phyloP scores from a whole-genome alignment of 2,329 filamentous ascomycete genomes.

The Hymenoscyphus fructigenus region DNA sequence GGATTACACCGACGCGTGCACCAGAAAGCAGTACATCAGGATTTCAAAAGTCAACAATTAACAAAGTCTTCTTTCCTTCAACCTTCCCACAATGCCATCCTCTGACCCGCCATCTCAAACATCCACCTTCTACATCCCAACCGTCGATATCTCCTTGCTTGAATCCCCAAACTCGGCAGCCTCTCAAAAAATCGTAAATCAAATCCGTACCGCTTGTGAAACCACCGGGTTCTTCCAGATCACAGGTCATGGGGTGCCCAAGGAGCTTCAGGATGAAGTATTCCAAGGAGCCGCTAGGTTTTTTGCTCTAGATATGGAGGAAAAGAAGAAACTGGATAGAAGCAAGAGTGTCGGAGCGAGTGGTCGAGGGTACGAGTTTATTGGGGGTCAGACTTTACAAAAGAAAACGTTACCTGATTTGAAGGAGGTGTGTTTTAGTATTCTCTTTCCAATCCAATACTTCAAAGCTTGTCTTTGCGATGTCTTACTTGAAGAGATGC shows the following conservation, averaged over 20 bases:
- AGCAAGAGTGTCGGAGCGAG: slow-evolving; percentile 38
- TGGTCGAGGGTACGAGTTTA: slow-evolving; percentile 51
- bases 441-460: neutral
- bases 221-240: slow-evolving; percentile 55
- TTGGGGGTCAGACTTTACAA: slow-evolving; percentile 47
- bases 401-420: slow-evolving; percentile 45
- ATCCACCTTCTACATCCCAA: slow-evolving; percentile 19
- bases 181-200: slow-evolving; percentile 32
- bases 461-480: neutral
- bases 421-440: slow-evolving; percentile 39
- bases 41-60: no score
- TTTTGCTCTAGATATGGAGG: slow-evolving; percentile 47
- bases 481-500: neutral
- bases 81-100: neutral
- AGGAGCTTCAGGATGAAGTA: slow-evolving; percentile 40
- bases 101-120: neutral
- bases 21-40: no score
- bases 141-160: slow-evolving; percentile 28
- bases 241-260: slow-evolving; percentile 45
- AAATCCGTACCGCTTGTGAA: slow-evolving; percentile 44
- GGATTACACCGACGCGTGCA: no score
- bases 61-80: no score
- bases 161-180: slow-evolving; percentile 18
- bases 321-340: slow-evolving; percentile 45
- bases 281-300: slow-evolving; percentile 44